Evolutionary conservation across 2,329 filamentous ascomycete genomes (phyloP), one percentile per base, ranked within the genome.

Genomic region (Calonectria naviculata): DNA sequence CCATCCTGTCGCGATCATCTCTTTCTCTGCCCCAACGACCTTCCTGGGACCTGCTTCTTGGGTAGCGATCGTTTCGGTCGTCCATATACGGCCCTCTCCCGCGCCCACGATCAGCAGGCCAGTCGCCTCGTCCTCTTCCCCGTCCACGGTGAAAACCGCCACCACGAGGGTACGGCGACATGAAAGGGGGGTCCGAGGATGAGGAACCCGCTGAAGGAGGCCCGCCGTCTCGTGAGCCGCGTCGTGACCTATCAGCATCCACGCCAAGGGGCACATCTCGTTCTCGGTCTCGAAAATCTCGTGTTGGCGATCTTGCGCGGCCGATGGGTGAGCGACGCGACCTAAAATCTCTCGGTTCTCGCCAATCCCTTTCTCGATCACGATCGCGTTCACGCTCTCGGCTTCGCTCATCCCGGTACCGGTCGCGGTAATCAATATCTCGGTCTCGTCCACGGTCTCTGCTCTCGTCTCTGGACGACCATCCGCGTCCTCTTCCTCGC

Each of bases 201-300:
- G 90, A 91, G 4, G 93, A 94, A 5, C 92, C 92, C 21, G 92
- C 92, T 1, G 93, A 93, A 26, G 91, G 88, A 13, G 93, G 93
- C 0, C 93, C 84, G 12, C 81, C 93, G 77, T 95, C 93, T 77
- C 93, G 88, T 10, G 93, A 94, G 19, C 89, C 91, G 56, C 93
- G 87, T 65, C 93, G 87, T 21, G 91, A 90, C 69, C 93, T 88
- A 69, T 92, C 91, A 9, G 91, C 87, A 74, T 95, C 93, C 8
- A 93, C 84, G 56, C 90, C 91, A 36, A 91, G 85, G 0, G 91
- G 91, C 2, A 84, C 81, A 76, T 91, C 89, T 76, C 87, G 81
- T 69, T 90, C 84, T 75, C 85, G 83, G 63, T 93, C 91, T 77
- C 93, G 88, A 71, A 90, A 91, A 78, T 93, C 92, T 74, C 92